Conservation (phyloP, 148 eudicot species). For the Rheum nobile region DNA sequence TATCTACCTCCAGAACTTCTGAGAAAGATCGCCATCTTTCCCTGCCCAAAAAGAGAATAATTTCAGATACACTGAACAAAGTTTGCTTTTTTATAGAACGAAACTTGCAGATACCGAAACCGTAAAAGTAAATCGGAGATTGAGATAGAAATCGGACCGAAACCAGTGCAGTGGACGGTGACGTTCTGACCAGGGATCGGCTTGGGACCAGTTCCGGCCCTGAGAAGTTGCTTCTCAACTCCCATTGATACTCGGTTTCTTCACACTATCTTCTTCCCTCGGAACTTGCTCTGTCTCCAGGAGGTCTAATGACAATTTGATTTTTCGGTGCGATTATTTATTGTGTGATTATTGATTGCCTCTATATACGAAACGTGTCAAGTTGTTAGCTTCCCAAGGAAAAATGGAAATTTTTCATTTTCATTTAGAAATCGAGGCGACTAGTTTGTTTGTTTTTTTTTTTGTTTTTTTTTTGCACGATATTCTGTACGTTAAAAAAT, state of each 20-base stretch:
- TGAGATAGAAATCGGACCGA: constrained; percentile 26
- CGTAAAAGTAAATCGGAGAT: background rate
- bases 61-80: background rate
- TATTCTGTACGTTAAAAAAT: no score
- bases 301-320: background rate
- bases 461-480: no score
- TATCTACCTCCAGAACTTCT: constrained; percentile 80
- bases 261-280: background rate
- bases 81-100: background rate
- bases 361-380: background rate
- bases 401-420: no score
- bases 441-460: no score
- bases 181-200: constrained; percentile 72
- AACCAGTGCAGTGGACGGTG: constrained; percentile 97
- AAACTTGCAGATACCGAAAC: background rate
- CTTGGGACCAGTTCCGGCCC: constrained; percentile 70
- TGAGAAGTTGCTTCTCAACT: constrained; percentile 57
- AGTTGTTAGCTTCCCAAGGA: no score
- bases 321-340: background rate
- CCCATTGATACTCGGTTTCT: constrained; percentile 39
- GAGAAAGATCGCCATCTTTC: constrained; percentile 58
- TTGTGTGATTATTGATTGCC: background rate
- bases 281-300: background rate
- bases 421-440: no score
- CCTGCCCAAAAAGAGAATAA: constrained; percentile 27